These are phyloP conservation scores for Cutaneotrichosporon curvatum DNA, from an alignment of 1,284 basidiomycete genomes.

Conservation along the genomic window DNA sequence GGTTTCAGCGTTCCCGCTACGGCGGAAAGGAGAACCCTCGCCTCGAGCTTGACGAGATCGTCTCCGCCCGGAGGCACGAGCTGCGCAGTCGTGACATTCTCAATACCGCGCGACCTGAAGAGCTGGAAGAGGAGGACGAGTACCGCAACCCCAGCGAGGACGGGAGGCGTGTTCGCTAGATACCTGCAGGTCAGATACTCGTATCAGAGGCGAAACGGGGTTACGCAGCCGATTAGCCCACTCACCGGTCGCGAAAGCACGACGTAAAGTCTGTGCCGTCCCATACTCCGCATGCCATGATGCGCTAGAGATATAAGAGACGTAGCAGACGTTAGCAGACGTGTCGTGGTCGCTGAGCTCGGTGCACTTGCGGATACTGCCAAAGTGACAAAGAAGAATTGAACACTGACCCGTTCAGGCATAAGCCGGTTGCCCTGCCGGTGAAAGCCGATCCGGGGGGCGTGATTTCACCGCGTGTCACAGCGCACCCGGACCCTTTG, in stretches of 20 bases:
- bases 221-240: too few species aligned
- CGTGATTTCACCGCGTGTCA: too few species aligned
- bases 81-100: neutral
- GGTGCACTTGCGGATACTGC: too few species aligned
- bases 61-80: constrained; percentile 26
- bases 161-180: constrained; percentile 31
- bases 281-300: constrained; percentile 27
- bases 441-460: too few species aligned
- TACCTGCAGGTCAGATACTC: constrained; percentile 20
- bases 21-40: constrained; percentile 31
- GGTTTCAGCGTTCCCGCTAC: constrained; percentile 18
- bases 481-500: too few species aligned
- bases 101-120: neutral
- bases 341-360: too few species aligned
- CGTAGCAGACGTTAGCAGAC: too few species aligned
- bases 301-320: too few species aligned
- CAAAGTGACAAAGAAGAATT: too few species aligned
- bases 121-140: constrained; percentile 7
- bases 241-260: constrained; percentile 42
- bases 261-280: constrained; percentile 46
- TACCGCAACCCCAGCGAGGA: constrained; percentile 26
- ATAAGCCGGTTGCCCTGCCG: too few species aligned
- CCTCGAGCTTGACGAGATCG: constrained; percentile 35
- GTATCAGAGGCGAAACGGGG: too few species aligned
- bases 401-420: too few species aligned